Evolutionary conservation across 176 grass and related monocot species (phyloP).

Genomic region (Oryza officinalis): DNA sequence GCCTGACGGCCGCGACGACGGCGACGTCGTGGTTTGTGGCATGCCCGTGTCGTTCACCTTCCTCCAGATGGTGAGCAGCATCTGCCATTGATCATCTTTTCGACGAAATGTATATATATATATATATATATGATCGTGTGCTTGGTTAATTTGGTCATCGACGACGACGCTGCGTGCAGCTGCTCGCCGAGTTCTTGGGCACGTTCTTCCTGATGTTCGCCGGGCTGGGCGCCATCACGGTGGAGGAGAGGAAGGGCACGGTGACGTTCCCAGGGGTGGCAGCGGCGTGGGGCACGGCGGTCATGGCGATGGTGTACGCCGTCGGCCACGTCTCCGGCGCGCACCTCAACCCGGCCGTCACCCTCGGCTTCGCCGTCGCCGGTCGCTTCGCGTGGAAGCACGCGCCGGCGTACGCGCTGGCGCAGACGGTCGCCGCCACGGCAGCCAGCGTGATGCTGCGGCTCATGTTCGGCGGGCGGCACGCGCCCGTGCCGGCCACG

Average conservation of each 20-base stretch:
- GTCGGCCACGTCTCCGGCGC: constrained; percentile 87
- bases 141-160: background rate
- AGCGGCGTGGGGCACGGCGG: constrained; percentile 67
- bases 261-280: constrained; percentile 73
- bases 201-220: constrained; percentile 90
- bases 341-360: constrained; percentile 89
- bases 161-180: constrained; percentile 19
- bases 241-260: constrained; percentile 46
- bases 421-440: constrained; percentile 46
- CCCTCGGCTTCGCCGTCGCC: constrained; percentile 66
- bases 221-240: constrained; percentile 53
- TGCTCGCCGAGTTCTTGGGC: constrained; percentile 68
- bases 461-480: constrained; percentile 50
- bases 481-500: constrained; percentile 30
- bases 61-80: constrained; percentile 40
- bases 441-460: constrained; percentile 53
- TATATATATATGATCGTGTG: background rate
- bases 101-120: background rate
- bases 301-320: constrained; percentile 83
- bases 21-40: constrained; percentile 14
- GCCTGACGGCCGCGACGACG: background rate
- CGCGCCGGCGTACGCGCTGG: constrained; percentile 52
- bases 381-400: constrained; percentile 75
- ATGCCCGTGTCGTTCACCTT: constrained; percentile 8
- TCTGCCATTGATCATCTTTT: background rate